These are phyloP conservation scores for Penicillium dipodomyicola DNA, from an alignment of 495 filamentous ascomycete genomes.

Conservation along the genomic window DNA sequence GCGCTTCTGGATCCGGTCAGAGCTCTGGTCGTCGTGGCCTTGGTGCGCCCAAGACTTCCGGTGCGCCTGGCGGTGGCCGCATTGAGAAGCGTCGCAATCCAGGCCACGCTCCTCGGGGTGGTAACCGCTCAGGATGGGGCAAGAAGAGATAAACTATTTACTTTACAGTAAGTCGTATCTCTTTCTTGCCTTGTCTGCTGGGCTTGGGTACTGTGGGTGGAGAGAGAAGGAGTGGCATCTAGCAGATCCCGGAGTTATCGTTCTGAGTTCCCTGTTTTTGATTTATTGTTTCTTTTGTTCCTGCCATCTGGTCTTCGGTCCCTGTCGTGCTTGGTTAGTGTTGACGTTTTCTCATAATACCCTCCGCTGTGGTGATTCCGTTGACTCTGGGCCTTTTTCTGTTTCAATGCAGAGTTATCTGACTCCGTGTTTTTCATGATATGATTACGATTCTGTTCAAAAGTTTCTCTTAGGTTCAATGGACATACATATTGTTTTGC, in stretches of 20 bases:
- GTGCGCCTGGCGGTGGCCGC: constrained; percentile 37
- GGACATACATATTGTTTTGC: constrained; percentile 8
- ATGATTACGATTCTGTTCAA: constrained; percentile 15
- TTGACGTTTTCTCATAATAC: constrained; percentile 14
- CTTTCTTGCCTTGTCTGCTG: neutral
- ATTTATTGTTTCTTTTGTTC: neutral
- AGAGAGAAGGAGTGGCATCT: constrained; percentile 6
- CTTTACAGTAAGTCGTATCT: neutral
- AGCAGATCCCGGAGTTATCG: constrained; percentile 13
- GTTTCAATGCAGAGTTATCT: constrained; percentile 7
- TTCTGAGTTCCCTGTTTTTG: neutral
- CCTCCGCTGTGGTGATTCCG: constrained; percentile 15
- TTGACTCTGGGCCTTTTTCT: constrained; percentile 9
- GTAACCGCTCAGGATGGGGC: constrained; percentile 12
- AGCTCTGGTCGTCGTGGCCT: constrained; percentile 42
- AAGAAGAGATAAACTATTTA: constrained; percentile 12
- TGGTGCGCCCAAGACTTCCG: constrained; percentile 45
- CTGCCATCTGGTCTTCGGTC: constrained; percentile 13
- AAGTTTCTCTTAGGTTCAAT: constrained; percentile 12
- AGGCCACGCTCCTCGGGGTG: constrained; percentile 16
- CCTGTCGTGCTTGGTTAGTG: constrained; percentile 14
- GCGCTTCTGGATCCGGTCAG: constrained; percentile 20
- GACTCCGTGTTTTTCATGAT: constrained; percentile 9
- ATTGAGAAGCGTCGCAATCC: constrained; percentile 39
- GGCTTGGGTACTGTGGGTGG: neutral